These are phyloP conservation scores for Serendipita sp. DNA, from an alignment of 768 basidiomycete genomes.

Conservation along the genomic window DNA sequence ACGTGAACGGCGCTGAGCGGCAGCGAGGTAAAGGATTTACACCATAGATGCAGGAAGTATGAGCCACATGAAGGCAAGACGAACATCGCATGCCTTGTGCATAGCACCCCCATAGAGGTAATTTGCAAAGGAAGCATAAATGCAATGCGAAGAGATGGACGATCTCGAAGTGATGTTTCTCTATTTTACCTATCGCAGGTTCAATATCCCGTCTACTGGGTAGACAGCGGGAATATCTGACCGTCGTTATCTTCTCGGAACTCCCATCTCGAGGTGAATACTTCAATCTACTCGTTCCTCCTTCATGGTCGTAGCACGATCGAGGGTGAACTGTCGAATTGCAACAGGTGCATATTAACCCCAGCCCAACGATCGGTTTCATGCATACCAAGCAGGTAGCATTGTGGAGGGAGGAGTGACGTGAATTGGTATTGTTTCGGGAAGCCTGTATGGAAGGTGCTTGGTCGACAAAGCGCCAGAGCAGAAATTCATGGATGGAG, in stretches of 20 bases:
- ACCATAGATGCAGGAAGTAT: constrained; percentile 31
- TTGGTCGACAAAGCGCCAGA: constrained; percentile 41
- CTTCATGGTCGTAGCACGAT: constrained; percentile 60
- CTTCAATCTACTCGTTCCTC: constrained; percentile 35
- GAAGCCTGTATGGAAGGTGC: constrained; percentile 16
- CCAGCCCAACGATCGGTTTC: constrained; percentile 44
- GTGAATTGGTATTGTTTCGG: constrained; percentile 24
- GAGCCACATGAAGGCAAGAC: constrained; percentile 45
- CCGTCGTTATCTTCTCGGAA: constrained; percentile 42
- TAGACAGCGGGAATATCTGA: constrained; percentile 41
- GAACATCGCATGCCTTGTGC: constrained; percentile 50
- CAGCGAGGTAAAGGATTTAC: constrained; percentile 25
- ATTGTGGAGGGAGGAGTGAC: constrained; percentile 5
- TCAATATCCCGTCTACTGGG: constrained; percentile 19
- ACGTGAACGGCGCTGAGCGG: constrained; percentile 24
- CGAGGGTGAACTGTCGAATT: constrained; percentile 49
- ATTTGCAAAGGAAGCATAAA: constrained; percentile 49
- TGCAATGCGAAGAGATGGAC: constrained; percentile 60
- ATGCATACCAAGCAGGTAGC: constrained; percentile 40
- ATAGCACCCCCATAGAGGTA: constrained; percentile 58
- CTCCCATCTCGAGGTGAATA: constrained; percentile 21
- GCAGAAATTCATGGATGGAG: constrained; percentile 42
- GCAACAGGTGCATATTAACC: constrained; percentile 56
- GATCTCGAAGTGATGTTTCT: constrained; percentile 36
- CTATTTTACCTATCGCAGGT: constrained; percentile 16